phyloP scores from a whole-genome alignment of 495 filamentous ascomycete species.

The Gamarada debralockiae region DNA sequence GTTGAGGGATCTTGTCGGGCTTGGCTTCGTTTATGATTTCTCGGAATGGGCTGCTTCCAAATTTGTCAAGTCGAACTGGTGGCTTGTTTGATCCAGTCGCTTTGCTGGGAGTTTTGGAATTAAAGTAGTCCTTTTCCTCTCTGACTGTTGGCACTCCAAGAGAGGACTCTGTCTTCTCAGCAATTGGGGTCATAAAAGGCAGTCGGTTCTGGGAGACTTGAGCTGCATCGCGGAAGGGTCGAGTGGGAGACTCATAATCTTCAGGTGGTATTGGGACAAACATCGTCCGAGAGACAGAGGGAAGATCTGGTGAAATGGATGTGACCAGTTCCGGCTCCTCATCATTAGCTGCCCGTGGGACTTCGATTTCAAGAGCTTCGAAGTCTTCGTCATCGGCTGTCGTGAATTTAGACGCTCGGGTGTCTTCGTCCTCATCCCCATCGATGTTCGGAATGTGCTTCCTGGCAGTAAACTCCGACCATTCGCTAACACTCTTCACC shows the following conservation, averaged over 20 bases:
- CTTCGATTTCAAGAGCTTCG: slow-evolving; percentile 16
- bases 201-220: slow-evolving; percentile 79
- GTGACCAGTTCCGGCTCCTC: slow-evolving; percentile 30
- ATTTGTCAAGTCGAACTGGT: slow-evolving; percentile 33
- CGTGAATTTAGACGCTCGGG: slow-evolving; percentile 28
- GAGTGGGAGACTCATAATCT: slow-evolving; percentile 71
- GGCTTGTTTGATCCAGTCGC: slow-evolving; percentile 36
- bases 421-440: slow-evolving; percentile 36
- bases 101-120: slow-evolving; percentile 72
- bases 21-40: slow-evolving; percentile 47
- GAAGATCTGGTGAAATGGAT: slow-evolving; percentile 36
- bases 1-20: slow-evolving; percentile 41
- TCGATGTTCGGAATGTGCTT: slow-evolving; percentile 60
- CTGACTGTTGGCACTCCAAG: slow-evolving; percentile 54
- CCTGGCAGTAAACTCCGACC: slow-evolving; percentile 78
- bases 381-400: slow-evolving; percentile 25
- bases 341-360: not conserved
- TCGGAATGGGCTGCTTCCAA: slow-evolving; percentile 66
- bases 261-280: slow-evolving; percentile 74
- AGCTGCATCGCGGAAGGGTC: slow-evolving; percentile 71
- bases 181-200: slow-evolving; percentile 98
- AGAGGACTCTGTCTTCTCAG: slow-evolving; percentile 88
- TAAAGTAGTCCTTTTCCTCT: slow-evolving; percentile 53
- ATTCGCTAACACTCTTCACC: slow-evolving; percentile 67
- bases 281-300: slow-evolving; percentile 38